A percentile compares a stretch with the other conserved stretches of the same genome.
Evolutionary conservation across 2,329 filamentous ascomycete species (phyloP).

Genomic region (Colletotrichum shisoi): DNA sequence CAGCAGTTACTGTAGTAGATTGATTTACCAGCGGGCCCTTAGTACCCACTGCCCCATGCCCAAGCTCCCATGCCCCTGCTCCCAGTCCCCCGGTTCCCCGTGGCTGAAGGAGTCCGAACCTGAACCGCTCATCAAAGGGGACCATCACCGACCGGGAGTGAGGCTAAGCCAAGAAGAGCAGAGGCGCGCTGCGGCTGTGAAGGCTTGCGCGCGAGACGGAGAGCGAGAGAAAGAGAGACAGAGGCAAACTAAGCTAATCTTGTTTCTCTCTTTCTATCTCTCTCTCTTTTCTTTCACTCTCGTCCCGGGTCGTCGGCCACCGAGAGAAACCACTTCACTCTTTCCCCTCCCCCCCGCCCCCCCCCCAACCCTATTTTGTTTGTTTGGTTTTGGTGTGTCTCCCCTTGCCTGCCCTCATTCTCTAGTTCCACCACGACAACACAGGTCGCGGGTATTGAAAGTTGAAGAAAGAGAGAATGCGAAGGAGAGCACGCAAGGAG

Average conservation of each 20-base stretch:
- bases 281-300: neutral
- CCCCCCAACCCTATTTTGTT: neutral
- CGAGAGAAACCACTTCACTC: too few species aligned
- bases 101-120: conserved; percentile 1
- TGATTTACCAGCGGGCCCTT: neutral
- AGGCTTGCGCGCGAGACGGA: neutral
- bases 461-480: too few species aligned
- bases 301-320: too few species aligned
- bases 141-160: neutral
- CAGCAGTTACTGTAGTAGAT: too few species aligned
- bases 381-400: too few species aligned
- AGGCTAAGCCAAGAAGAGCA: conserved; percentile 17
- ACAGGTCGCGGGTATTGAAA: too few species aligned
- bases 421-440: too few species aligned
- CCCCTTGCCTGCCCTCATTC: too few species aligned
- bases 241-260: neutral
- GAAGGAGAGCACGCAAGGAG: neutral
- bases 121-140: neutral
- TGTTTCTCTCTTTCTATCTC: neutral
- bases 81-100: neutral
- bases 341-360: neutral
- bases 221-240: neutral
- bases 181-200: conserved; percentile 22
- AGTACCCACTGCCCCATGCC: neutral
- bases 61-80: neutral